Conservation (phyloP, 345 rosid genomes). For the Eucalyptus regnans region DNA sequence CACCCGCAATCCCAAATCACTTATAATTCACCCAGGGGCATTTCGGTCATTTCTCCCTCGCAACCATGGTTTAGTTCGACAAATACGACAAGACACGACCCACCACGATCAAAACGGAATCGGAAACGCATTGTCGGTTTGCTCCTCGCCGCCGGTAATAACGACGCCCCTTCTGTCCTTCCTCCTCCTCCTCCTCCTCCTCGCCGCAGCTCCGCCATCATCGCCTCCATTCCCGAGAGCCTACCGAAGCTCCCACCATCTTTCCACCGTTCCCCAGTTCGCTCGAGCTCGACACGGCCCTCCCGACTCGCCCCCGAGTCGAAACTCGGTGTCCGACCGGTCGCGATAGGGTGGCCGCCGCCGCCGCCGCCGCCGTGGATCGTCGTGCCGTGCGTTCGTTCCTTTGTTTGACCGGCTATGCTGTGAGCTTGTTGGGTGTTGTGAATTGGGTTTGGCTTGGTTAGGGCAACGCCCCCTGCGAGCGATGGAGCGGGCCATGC, state of each 20-base stretch:
- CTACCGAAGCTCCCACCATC: background rate
- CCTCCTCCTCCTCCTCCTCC: background rate
- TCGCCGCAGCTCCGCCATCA: background rate
- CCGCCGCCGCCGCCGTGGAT: background rate
- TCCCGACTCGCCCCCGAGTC: background rate
- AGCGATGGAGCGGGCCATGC: slow-evolving; percentile 37
- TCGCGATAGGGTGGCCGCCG: background rate
- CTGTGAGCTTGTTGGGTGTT: background rate
- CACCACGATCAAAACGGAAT: background rate
- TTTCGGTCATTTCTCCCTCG: background rate
- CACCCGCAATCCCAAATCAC: background rate
- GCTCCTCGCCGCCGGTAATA: background rate
- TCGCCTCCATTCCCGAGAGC: background rate
- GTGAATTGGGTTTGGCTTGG: background rate
- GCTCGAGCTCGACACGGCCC: background rate
- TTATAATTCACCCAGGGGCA: background rate
- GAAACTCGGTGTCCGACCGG: background rate
- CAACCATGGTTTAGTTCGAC: background rate
- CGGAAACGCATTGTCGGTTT: background rate
- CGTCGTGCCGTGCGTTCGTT: background rate
- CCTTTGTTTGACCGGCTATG: background rate
- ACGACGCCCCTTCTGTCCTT: background rate
- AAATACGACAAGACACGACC: background rate
- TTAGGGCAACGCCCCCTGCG: background rate
- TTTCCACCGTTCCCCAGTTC: background rate